Percentiles rank a stretch among this genome's conserved stretches.
These are phyloP conservation scores for Aspergillus viridinutans DNA, from an alignment of 2,329 filamentous ascomycete genomes.

Conservation along the genomic window DNA sequence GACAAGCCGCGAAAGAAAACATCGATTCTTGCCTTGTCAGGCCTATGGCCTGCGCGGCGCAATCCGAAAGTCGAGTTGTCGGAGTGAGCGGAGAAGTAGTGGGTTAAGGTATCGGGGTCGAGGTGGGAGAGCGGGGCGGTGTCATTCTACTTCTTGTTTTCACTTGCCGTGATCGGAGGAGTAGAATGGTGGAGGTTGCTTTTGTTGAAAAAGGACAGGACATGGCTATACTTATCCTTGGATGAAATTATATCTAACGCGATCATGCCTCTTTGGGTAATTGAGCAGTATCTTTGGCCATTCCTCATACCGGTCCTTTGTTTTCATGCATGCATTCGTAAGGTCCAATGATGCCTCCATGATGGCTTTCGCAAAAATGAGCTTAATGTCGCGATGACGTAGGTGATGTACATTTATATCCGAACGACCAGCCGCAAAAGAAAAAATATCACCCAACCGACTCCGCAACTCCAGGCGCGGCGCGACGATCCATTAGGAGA, in stretches of 20 bases:
- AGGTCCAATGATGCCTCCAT: neutral
- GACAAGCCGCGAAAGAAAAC: constrained; percentile 10
- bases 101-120: neutral
- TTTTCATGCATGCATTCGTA: neutral
- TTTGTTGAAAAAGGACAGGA: constrained; percentile 5
- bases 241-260: constrained; percentile 16
- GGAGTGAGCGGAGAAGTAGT: neutral
- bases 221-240: constrained; percentile 1
- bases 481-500: neutral
- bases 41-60: neutral
- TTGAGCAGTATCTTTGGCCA: constrained; percentile 7
- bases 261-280: constrained; percentile 19
- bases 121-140: neutral
- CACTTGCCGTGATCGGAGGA: constrained; percentile 12
- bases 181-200: constrained; percentile 10
- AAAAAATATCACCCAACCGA: neutral
- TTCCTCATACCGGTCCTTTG: neutral
- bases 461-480: neutral
- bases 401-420: constrained; percentile 3
- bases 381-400: neutral
- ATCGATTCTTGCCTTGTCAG: constrained; percentile 17
- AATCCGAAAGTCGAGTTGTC: neutral
- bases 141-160: constrained; percentile 8
- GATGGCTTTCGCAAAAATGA: neutral
- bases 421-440: neutral